Evolutionary conservation across 2,329 filamentous ascomycete species (phyloP), one percentile per base, ranked within the genome.

Genomic region (Neofusicoccum parvum): DNA sequence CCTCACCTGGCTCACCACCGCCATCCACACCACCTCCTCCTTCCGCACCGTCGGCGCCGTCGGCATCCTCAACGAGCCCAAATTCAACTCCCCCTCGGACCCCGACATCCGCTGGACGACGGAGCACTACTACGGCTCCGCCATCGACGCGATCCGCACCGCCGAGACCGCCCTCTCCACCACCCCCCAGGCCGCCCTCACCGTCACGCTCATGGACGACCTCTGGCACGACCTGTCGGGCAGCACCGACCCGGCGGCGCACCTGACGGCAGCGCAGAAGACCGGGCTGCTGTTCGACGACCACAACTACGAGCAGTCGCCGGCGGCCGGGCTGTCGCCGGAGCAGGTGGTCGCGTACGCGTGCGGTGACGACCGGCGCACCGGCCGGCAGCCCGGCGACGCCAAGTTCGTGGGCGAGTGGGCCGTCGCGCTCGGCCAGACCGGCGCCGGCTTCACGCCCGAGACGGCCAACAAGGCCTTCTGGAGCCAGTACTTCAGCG

Each of bases 21-120:
- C 80, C 45, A 81, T 87, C 66, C 85, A 87, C 71, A 75, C 69
- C 4, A 81, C 80, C 66, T 60, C 74, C 41, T 79, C 79, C 36
- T 86, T 84, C 71, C 75, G 80, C 62, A 86, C 83, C 50, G 86
- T 88, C 32, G 86, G 86, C 65, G 87, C 86, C 82, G 72, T 88
- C 43, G 81, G 85, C 71, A 74, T 88, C 12, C 76, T 88, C 63
- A 88, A 88, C 70, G 86, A 88, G 72, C 86, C 86, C 3, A 72
- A 66, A 65, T 20, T 60, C 68, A 60, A 65, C 56, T 20, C n/a
- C 32, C 41, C 43, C 12, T 15, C 12, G 32, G n/a, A n/a, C 60
- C 34, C 53, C 11, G 23, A 53, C 64, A 54, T 27, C 15, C 27
- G 37, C 11, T 65, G 64, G 64, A 51, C 41, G 11, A 23, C 39